These are phyloP conservation scores for Metschnikowia bowlesiae DNA, from an alignment of 805 yeast species.

Conservation along the genomic window DNA sequence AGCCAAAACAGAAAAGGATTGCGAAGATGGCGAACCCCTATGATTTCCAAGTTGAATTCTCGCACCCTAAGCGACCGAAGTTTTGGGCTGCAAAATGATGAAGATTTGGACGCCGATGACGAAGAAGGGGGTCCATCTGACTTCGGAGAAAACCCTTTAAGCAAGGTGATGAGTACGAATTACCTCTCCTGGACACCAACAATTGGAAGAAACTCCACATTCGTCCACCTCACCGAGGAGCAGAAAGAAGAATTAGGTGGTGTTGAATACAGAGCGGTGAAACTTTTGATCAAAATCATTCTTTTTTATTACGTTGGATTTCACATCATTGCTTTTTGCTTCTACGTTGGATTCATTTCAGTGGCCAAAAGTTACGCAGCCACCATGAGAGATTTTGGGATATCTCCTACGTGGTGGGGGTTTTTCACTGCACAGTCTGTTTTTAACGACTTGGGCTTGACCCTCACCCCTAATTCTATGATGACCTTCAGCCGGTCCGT, in stretches of 20 bases:
- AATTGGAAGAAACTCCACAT: conserved; percentile 88
- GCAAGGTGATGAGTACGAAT: conserved; percentile 44
- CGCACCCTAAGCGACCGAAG: conserved; percentile 10
- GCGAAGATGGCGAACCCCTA: conserved; percentile 17
- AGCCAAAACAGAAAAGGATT: conserved; percentile 6
- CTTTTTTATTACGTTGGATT: conserved; percentile 70
- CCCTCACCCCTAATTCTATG: conserved; percentile 82
- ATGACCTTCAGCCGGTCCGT: conserved; percentile 56
- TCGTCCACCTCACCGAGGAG: conserved; percentile 70
- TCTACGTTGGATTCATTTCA: conserved; percentile 56
- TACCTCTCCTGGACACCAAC: conserved; percentile 90
- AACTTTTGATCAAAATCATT: conserved; percentile 64
- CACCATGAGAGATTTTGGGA: conserved; percentile 50
- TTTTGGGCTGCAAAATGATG: conserved; percentile 6
- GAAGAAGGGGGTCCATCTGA: conserved; percentile 19
- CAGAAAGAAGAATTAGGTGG: conserved; percentile 97
- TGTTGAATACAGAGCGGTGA: conserved; percentile 89
- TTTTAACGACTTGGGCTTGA: conserved; percentile 82
- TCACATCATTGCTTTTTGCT: conserved; percentile 50
- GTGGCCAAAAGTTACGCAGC: conserved; percentile 37
- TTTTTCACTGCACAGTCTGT: conserved; percentile 75
- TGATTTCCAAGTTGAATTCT: conserved; percentile 7
- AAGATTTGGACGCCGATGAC: conserved; percentile 10
- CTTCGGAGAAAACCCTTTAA: conserved; percentile 13
- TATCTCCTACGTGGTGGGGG: conserved; percentile 89